Evolutionary conservation across 164 flowering plant species (phyloP).

Genomic region (Vitis amurensis): DNA sequence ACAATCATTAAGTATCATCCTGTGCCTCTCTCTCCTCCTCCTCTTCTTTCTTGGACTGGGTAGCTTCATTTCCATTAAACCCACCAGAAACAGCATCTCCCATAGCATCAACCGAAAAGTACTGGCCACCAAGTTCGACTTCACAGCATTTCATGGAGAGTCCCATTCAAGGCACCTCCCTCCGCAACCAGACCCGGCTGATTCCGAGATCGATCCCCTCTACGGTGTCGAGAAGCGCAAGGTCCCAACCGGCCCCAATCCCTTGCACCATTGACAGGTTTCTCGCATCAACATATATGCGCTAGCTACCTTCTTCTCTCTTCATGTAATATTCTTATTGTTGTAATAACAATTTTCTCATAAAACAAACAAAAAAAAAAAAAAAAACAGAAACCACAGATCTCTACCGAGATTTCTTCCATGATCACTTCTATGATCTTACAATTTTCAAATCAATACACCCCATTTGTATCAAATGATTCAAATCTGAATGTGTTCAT

Average conservation of each 20-base stretch:
- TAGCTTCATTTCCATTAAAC: constrained; percentile 7
- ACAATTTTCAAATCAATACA: too few relatives aligned
- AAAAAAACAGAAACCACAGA: too few relatives aligned
- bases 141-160: constrained; percentile 28
- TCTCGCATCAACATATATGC: too few relatives aligned
- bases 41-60: constrained; percentile 20
- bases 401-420: too few relatives aligned
- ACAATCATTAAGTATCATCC: constrained; percentile 21
- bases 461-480: too few relatives aligned
- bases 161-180: background rate
- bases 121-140: constrained; percentile 31
- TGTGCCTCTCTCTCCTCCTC: constrained; percentile 34
- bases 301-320: too few relatives aligned
- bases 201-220: constrained; percentile 42
- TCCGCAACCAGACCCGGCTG: constrained; percentile 11
- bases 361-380: too few relatives aligned
- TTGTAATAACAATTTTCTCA: too few relatives aligned
- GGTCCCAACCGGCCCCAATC: constrained; percentile 74
- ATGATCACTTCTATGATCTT: too few relatives aligned
- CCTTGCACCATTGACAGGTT: constrained; percentile 58
- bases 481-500: too few relatives aligned
- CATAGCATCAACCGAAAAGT: constrained; percentile 24
- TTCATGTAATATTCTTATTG: too few relatives aligned
- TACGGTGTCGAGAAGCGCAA: constrained; percentile 53
- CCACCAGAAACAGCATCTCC: background rate